phyloP scores from a whole-genome alignment of 768 basidiomycete genomes.

The Russula sp. region DNA sequence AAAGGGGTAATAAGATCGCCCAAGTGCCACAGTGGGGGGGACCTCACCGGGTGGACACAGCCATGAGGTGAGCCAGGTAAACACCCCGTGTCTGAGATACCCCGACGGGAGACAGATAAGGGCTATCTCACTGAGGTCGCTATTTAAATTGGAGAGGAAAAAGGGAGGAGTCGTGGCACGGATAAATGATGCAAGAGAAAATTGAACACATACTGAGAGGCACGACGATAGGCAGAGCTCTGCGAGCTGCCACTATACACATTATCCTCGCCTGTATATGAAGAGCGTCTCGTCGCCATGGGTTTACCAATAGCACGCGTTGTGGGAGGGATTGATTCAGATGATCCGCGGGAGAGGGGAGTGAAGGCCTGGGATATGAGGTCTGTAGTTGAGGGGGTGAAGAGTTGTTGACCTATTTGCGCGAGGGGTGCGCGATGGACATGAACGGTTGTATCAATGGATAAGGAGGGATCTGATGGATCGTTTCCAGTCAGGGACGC shows the following conservation, averaged over 20 bases:
- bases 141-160: conserved; percentile 2
- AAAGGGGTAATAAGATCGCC: conserved; percentile 1
- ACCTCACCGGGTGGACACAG: conserved; percentile 7
- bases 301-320: conserved; percentile 12
- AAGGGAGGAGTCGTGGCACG: not conserved
- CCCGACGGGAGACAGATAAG: not conserved
- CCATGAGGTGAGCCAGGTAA: conserved; percentile 12
- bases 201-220: conserved; percentile 19
- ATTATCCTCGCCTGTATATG: conserved; percentile 19
- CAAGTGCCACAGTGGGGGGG: not conserved
- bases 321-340: conserved; percentile 6
- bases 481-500: not conserved
- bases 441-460: conserved; percentile 15
- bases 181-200: not conserved
- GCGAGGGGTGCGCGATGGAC: conserved; percentile 22
- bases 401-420: conserved; percentile 22
- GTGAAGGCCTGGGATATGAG: conserved; percentile 9
- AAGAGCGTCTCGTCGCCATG: conserved; percentile 19
- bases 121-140: conserved; percentile 8
- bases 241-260: conserved; percentile 6
- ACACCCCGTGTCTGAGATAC: conserved; percentile 10
- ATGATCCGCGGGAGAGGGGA: conserved; percentile 6
- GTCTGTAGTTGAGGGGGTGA: conserved; percentile 3
- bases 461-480: conserved; percentile 16
- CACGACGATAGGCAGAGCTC: conserved; percentile 14